Base-by-base conservation (phyloP, 345 rosid genomes). In the Sisymbrium irio region DNA sequence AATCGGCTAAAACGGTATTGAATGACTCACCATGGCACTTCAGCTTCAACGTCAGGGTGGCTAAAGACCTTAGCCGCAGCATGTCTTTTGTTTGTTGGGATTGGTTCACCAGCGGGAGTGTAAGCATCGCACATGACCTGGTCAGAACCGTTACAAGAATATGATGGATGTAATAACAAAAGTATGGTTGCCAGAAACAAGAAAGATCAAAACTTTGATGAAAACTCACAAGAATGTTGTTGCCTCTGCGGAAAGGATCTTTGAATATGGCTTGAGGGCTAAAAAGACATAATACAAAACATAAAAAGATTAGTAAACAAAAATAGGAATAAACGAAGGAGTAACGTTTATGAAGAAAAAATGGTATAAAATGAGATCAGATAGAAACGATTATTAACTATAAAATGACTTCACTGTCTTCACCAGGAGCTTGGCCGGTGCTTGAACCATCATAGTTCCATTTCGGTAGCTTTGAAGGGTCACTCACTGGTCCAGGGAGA, bases 191-290 rank as follows among this genome's bases (percentile, higher is more conserved):
- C 18, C 56, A 22, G 25, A 46, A 28, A 22, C 39, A 57, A 60
- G 30, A 67, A 33, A 20, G 0, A 19, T 30, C 39, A 59, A 51
- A 65, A 47, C 40, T 41, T 3, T 9, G 32, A 28, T 17, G 11
- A 4, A 37, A 57, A 81, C 94, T 81, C 76, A 89, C 96, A 62
- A 93, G 88, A 74, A 91, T 91, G 67, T 93, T 84, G 69, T 85
- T 89, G 47, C 97, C 98, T 73, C 85, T 81, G 72, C 97, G 89
- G 51, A 93, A 93, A 50, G 98, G 98, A 68, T 93, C 97, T 76
- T 61, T 89, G 88, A 93, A 93, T 66, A 93, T 89, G 22, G 98
- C 97, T 80, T 90, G 98, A 55, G 98, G 98, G 64, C 98, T 93
- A 72, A 2, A 25, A 53, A 57, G 0, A 57, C 7, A 45, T 11